A percentile compares a stretch with the other conserved stretches of the same genome.
phyloP scores from a whole-genome alignment of 31 red algal genomes.

The Asparagopsis taxiformis region DNA sequence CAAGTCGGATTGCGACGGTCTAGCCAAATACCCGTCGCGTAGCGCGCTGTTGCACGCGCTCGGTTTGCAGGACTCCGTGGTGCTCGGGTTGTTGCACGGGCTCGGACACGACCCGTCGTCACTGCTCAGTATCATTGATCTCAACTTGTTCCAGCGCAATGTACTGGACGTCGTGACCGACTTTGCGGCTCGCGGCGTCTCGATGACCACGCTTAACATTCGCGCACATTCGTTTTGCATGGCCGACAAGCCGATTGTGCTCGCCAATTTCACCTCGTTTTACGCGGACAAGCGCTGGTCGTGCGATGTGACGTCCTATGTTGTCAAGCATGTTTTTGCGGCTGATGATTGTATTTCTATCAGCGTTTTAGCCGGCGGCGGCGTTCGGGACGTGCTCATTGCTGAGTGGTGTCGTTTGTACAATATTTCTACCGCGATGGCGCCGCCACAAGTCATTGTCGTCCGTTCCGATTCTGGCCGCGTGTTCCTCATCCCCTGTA shows the following conservation, averaged over 20 bases:
- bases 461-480: constrained; percentile 20
- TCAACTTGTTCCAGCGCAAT: constrained; percentile 40
- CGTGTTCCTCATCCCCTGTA: constrained; percentile 32
- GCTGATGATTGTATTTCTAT: constrained; percentile 35
- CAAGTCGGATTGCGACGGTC: constrained; percentile 29
- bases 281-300: constrained; percentile 44
- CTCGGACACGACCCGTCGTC: constrained; percentile 22
- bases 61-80: background rate
- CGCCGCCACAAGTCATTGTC: constrained; percentile 57
- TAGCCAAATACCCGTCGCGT: constrained; percentile 19
- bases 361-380: constrained; percentile 63
- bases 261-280: constrained; percentile 41
- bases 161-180: constrained; percentile 47
- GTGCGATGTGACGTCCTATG: constrained; percentile 45
- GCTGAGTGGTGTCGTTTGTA: constrained; percentile 59
- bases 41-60: constrained; percentile 21
- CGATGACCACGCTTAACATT: constrained; percentile 63
- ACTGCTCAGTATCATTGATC: constrained; percentile 57
- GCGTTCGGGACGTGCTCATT: constrained; percentile 72
- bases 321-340: constrained; percentile 41
- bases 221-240: constrained; percentile 50
- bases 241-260: constrained; percentile 22
- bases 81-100: constrained; percentile 33
- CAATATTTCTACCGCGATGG: constrained; percentile 17
- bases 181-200: constrained; percentile 31